These are phyloP conservation scores for Phaeosphaeriaceae sp. DNA, from an alignment of 2,329 filamentous ascomycete species.

Conservation along the genomic window DNA sequence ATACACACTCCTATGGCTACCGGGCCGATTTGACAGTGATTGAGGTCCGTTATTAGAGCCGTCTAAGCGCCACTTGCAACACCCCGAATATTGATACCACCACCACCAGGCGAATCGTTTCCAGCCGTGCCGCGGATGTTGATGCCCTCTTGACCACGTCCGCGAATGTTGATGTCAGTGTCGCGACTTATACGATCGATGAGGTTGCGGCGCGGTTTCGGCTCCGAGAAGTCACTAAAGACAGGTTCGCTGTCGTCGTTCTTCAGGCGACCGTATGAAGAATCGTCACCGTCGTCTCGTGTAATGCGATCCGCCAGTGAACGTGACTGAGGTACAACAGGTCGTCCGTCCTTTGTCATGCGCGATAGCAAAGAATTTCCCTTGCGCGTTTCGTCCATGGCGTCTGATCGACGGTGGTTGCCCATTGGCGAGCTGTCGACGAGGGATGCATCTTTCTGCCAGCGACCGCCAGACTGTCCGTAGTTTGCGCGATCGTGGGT, in stretches of 20 bases:
- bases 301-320: conserved; percentile 42
- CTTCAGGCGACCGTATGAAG: conserved; percentile 40
- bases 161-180: conserved; percentile 26
- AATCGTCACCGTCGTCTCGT: conserved; percentile 32
- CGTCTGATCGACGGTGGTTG: conserved; percentile 55
- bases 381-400: conserved; percentile 46
- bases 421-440: conserved; percentile 49
- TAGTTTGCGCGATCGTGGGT: conserved; percentile 40
- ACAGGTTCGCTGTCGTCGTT: conserved; percentile 35
- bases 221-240: conserved; percentile 35
- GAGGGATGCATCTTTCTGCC: conserved; percentile 33
- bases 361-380: conserved; percentile 37
- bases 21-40: not conserved
- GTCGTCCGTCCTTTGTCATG: conserved; percentile 46
- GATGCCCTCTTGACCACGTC: conserved; percentile 33
- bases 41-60: not conserved
- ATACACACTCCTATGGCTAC: not conserved
- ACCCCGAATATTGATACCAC: conserved; percentile 42
- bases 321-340: conserved; percentile 27
- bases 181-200: conserved; percentile 33
- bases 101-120: conserved; percentile 13
- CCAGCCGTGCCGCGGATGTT: conserved; percentile 41
- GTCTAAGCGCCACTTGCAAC: conserved; percentile 40
- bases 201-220: conserved; percentile 23
- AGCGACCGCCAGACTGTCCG: conserved; percentile 25